Evolutionary conservation across 345 rosid genomes (phyloP).

Genomic region (Erysimum cheiranthoides): DNA sequence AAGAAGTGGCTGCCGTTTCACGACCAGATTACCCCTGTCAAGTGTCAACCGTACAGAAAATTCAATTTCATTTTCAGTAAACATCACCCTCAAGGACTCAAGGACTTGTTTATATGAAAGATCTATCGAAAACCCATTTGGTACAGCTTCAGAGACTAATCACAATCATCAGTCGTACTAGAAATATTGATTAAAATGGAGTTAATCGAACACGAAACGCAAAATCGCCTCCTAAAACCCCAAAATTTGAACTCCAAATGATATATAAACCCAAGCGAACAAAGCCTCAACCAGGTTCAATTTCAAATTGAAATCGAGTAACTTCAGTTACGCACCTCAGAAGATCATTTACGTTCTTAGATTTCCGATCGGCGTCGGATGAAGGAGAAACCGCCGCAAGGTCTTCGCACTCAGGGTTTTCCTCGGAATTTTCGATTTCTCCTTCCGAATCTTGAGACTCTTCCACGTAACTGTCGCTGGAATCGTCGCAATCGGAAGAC

Average conservation of each 20-base stretch:
- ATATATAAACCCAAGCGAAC: constrained; percentile 4
- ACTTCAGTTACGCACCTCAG: constrained; percentile 58
- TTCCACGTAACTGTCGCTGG: constrained; percentile 54
- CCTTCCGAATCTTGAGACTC: constrained; percentile 40
- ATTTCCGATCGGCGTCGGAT: constrained; percentile 70
- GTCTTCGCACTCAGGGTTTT: constrained; percentile 38
- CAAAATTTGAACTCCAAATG: constrained; percentile 2
- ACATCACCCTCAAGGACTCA: constrained; percentile 4
- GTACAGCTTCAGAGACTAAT: constrained; percentile 14
- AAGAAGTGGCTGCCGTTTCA: constrained; percentile 78
- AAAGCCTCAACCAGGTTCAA: background rate
- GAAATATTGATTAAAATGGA: background rate
- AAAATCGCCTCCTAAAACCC: constrained; percentile 4
- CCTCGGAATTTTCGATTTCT: constrained; percentile 42
- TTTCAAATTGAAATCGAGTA: constrained; percentile 4
- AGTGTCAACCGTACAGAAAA: constrained; percentile 47
- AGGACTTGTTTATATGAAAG: background rate
- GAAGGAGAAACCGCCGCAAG: constrained; percentile 46
- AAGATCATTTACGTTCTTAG: constrained; percentile 88
- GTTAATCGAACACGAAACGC: constrained; percentile 23
- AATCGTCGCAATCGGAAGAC: constrained; percentile 56
- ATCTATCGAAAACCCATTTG: background rate
- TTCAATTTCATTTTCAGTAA: constrained; percentile 28
- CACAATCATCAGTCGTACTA: background rate
- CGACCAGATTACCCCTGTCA: constrained; percentile 83